Evolutionary conservation across 2,329 filamentous ascomycete genomes (phyloP).

Genomic region (Fusarium nelsonii): DNA sequence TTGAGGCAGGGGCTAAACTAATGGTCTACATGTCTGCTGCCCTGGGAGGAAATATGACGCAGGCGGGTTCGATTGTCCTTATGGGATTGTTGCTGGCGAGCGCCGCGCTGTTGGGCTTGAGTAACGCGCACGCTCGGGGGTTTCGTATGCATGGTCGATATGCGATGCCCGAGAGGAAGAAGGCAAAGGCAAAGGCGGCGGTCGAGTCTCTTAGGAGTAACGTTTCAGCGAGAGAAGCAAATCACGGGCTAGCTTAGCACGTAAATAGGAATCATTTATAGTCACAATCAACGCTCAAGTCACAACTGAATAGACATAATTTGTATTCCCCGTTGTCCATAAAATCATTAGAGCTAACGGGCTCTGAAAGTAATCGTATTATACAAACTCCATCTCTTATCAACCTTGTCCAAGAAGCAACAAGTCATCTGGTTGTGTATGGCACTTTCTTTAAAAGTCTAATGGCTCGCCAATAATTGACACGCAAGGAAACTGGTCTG

Average conservation of each 20-base stretch:
- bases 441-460: neutral
- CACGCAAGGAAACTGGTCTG: too few relatives aligned
- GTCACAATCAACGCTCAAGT: neutral
- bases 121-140: constrained; percentile 62
- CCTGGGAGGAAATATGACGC: constrained; percentile 66
- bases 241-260: neutral
- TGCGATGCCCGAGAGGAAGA: constrained; percentile 48
- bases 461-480: neutral
- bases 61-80: constrained; percentile 64
- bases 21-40: constrained; percentile 69
- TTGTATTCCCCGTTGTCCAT: constrained; percentile 27
- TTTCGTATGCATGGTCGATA: constrained; percentile 66
- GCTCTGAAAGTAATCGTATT: constrained; percentile 16
- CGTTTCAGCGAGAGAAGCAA: neutral
- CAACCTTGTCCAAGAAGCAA: neutral
- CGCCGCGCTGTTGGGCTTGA: constrained; percentile 65
- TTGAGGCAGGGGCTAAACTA: constrained; percentile 66
- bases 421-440: too few relatives aligned
- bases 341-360: constrained; percentile 27
- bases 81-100: constrained; percentile 65
- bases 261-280: too few relatives aligned
- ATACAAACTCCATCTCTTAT: constrained; percentile 38
- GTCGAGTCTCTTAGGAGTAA: constrained; percentile 3
- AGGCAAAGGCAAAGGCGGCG: neutral
- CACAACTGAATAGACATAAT: neutral